Base-by-base conservation (phyloP, 176 grass and related monocot genomes). In the Dendrocalamus sinicus region DNA sequence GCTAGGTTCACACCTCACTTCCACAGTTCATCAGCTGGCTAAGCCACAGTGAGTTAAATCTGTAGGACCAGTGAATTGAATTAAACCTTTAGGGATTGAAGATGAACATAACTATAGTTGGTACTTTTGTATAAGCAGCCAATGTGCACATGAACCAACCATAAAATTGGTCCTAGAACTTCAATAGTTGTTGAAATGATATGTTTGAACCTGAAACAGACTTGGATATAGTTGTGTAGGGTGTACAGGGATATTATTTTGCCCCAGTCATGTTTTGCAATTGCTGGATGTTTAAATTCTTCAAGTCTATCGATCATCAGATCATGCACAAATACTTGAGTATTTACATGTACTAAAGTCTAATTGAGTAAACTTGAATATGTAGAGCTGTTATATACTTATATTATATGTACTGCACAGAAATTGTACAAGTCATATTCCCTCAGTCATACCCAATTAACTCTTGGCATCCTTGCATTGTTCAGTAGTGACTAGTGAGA, bases 371-470 rank as follows among this genome's bases (percentile, higher is more conserved):
- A 35, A 22, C 9, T 67, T 35, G 46, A 48, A 66, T 66, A 50
- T 53, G 69, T 74, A 17, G 23, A 53, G 26, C 14, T 52, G 45
- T 10, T 32, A 50, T 28, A 28, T 28, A 28, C 26, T 28, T 28
- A 28, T 28, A 28, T 28, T 28, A 28, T 51, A 51, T 51, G 69
- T 22, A 37, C 28, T 37, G 45, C 35, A 17, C 79, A 70, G 57
- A 81, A 81, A 23, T n/a, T 68, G 24, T 67, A 52, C 19, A n/a
- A 50, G 60, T 63, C 81, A 73, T 73, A 47, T 37, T 69, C 63
- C 30, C n/a, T 39, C 24, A 35, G 15, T 61, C 40, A 61, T 48
- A 73, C 55, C 53, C 15, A 14, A 43, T 72, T 72, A 50, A 83
- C 43, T 44, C 12, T 23, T 72, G 24, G 35, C 45, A 24, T 28